phyloP scores from a whole-genome alignment of 768 basidiomycete genomes.

The Cubamyces lactineus region DNA sequence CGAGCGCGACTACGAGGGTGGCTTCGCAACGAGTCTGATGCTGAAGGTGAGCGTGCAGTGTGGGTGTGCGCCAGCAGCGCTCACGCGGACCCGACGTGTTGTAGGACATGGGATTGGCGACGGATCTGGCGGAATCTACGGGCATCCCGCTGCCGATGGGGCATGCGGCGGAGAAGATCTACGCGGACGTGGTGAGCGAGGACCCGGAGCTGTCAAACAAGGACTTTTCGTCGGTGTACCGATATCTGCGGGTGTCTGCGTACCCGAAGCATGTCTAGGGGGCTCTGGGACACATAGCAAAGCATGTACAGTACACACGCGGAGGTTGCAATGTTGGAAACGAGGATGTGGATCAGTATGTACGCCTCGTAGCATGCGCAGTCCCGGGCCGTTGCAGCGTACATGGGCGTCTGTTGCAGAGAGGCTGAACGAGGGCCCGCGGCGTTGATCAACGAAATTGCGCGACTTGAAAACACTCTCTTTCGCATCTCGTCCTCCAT shows the following conservation, averaged over 20 bases:
- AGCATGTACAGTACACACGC: not conserved
- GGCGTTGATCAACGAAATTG: constrained; percentile 15
- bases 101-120: constrained; percentile 87
- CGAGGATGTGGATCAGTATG: not conserved
- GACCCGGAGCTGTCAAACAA: constrained; percentile 64
- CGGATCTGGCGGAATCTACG: constrained; percentile 55
- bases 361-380: not conserved
- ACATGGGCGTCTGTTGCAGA: constrained; percentile 4
- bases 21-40: constrained; percentile 85
- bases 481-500: constrained; percentile 7
- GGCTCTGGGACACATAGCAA: not conserved
- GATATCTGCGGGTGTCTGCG: constrained; percentile 49
- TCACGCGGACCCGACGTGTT: constrained; percentile 9
- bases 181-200: constrained; percentile 54
- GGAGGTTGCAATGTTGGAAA: not conserved
- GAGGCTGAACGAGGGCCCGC: constrained; percentile 15
- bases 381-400: not conserved
- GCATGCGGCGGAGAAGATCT: constrained; percentile 63
- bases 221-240: constrained; percentile 85
- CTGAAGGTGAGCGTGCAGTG: constrained; percentile 57
- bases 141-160: constrained; percentile 66
- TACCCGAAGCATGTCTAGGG: constrained; percentile 19
- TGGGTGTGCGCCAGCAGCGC: not conserved
- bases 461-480: constrained; percentile 2
- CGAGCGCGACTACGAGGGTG: constrained; percentile 81